phyloP scores from a whole-genome alignment of 768 basidiomycete genomes.

The Agaricus bisporus region DNA sequence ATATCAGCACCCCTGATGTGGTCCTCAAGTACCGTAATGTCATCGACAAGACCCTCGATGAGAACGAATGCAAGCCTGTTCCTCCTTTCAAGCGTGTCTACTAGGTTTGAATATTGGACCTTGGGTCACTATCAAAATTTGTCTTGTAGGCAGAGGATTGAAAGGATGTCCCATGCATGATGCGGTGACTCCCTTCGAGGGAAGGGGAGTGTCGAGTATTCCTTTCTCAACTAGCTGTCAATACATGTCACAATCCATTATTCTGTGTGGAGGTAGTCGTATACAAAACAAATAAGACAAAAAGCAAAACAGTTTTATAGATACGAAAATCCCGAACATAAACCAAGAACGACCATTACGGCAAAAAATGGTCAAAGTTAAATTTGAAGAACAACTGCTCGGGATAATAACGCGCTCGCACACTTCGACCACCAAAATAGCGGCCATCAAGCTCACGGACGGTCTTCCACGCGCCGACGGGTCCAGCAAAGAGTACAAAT shows the following conservation, averaged over 20 bases:
- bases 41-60: constrained; percentile 82
- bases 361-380: constrained; percentile 42
- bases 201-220: not conserved
- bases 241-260: not conserved
- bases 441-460: constrained; percentile 90
- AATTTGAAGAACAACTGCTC: constrained; percentile 48
- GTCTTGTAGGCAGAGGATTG: not conserved
- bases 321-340: constrained; percentile 3
- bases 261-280: not conserved
- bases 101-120: constrained; percentile 27
- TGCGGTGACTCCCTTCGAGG: not conserved
- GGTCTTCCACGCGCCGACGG: constrained; percentile 93
- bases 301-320: not conserved
- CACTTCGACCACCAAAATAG: constrained; percentile 82
- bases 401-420: constrained; percentile 78
- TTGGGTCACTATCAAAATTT: not conserved
- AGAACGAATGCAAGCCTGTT: constrained; percentile 93
- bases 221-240: not conserved
- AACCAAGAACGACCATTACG: constrained; percentile 12
- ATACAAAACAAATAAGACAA: not conserved
- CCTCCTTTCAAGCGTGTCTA: constrained; percentile 98
- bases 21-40: constrained; percentile 87
- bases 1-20: constrained; percentile 72
- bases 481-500: constrained; percentile 87
- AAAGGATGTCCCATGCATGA: not conserved